Conservation (phyloP, 208 protist species). For the Phytomonas sp. region DNA sequence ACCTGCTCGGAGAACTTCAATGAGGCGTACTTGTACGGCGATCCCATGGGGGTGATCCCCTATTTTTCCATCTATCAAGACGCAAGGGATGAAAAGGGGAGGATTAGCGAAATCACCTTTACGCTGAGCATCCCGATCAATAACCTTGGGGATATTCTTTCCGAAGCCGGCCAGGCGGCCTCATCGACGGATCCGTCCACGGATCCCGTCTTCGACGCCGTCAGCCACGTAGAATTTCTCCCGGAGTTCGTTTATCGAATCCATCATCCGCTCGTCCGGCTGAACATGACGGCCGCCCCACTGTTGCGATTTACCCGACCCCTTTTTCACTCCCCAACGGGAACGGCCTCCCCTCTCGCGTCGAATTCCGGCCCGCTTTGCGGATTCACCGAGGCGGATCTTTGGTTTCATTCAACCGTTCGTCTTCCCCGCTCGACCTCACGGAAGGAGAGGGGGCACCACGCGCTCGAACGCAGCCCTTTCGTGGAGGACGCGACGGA, state of each 20-base stretch:
- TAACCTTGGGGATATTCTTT: slow-evolving; percentile 12
- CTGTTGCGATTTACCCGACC: slow-evolving; percentile 34
- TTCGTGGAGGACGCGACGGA: slow-evolving; percentile 25
- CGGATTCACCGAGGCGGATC: slow-evolving; percentile 51
- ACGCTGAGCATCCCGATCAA: slow-evolving; percentile 35
- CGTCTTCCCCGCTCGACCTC: slow-evolving; percentile 25
- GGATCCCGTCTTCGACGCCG: slow-evolving; percentile 23
- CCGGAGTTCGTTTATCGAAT: slow-evolving; percentile 72
- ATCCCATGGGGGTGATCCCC: slow-evolving; percentile 28
- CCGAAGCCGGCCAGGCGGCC: slow-evolving; percentile 12
- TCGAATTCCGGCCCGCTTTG: slow-evolving; percentile 33
- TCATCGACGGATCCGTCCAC: slow-evolving; percentile 17
- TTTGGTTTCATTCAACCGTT: slow-evolving; percentile 48
- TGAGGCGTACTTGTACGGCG: slow-evolving; percentile 20
- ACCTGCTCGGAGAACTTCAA: slow-evolving; percentile 65
- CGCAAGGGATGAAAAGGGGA: slow-evolving; percentile 31
- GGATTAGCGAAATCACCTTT: slow-evolving; percentile 34
- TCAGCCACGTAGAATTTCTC: slow-evolving; percentile 48
- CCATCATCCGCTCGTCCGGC: slow-evolving; percentile 24
- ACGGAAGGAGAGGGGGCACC: neutral
- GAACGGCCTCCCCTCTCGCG: slow-evolving; percentile 4
- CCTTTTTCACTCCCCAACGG: slow-evolving; percentile 2
- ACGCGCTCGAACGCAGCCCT: slow-evolving; percentile 42
- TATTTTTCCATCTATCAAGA: slow-evolving; percentile 54
- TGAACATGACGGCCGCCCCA: slow-evolving; percentile 64